These are phyloP conservation scores for Monascus purpureus DNA, from an alignment of 495 filamentous ascomycete genomes.

Conservation along the genomic window DNA sequence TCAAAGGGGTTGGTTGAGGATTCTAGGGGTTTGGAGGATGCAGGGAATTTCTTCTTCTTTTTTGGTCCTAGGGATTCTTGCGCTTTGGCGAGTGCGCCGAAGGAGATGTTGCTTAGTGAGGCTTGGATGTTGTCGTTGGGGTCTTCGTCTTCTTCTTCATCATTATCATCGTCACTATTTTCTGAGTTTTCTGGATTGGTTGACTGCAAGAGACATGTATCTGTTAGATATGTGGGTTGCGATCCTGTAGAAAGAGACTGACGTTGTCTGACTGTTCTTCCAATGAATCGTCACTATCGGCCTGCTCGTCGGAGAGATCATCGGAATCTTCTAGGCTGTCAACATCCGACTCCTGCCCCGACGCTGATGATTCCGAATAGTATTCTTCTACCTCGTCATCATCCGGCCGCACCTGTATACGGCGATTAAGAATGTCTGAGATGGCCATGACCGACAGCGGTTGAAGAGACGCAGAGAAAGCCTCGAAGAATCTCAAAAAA, in stretches of 20 bases:
- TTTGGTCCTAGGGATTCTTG: constrained; percentile 48
- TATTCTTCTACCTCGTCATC: constrained; percentile 38
- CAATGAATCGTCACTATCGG: constrained; percentile 9
- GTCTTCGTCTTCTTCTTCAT: constrained; percentile 14
- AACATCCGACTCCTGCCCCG: constrained; percentile 11
- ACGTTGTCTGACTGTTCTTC: constrained; percentile 1
- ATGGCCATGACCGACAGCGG: constrained; percentile 22
- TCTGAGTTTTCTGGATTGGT: too few relatives aligned
- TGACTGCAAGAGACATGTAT: constrained; percentile 1
- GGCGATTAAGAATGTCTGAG: constrained; percentile 39
- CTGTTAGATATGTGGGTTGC: too few relatives aligned
- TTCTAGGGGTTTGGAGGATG: constrained; percentile 4
- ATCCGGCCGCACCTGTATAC: constrained; percentile 43
- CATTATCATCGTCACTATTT: constrained; percentile 10
- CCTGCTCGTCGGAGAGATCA: constrained; percentile 7
- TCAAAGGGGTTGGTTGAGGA: constrained; percentile 15
- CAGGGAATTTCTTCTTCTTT: constrained; percentile 13
- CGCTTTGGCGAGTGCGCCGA: constrained; percentile 77
- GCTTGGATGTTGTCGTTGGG: constrained; percentile 27
- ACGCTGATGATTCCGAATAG: constrained; percentile 16
- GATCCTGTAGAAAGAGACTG: too few relatives aligned
- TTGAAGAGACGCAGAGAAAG: constrained; percentile 1
- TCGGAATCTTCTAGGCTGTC: constrained; percentile 12
- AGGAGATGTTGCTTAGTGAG: constrained; percentile 48
- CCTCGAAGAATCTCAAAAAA: constrained; percentile 5